These are phyloP conservation scores for Endoconidiophora laricicola DNA, from an alignment of 2,329 filamentous ascomycete genomes.

Conservation along the genomic window DNA sequence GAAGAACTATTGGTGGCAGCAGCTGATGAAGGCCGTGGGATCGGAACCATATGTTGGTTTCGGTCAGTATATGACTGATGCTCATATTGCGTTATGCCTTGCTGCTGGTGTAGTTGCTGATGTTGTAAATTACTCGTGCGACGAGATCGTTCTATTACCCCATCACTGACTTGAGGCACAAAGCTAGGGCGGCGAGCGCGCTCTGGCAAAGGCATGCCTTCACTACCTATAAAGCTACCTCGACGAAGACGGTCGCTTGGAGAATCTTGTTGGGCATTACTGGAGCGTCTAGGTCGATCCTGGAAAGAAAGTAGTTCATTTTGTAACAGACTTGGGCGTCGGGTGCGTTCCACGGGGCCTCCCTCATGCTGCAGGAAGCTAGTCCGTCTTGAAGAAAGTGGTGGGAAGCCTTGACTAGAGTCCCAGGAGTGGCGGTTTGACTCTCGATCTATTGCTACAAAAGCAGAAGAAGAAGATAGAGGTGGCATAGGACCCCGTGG, in stretches of 20 bases:
- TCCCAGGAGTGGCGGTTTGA: conserved; percentile 3
- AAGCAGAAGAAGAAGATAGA: neutral
- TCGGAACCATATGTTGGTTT: neutral
- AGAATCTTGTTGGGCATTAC: neutral
- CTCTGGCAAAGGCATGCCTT: neutral
- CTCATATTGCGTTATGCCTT: neutral
- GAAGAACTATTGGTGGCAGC: conserved; percentile 11
- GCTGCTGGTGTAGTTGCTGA: conserved; percentile 3
- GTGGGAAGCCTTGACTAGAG: neutral
- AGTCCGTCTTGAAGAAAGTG: neutral
- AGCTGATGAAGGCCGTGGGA: conserved; percentile 8
- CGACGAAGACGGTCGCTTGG: too few species aligned
- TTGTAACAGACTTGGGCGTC: conserved; percentile 4
- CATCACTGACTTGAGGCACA: neutral
- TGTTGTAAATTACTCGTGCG: conserved; percentile 1
- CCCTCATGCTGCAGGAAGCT: conserved; percentile 1
- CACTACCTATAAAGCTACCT: neutral
- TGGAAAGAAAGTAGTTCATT: neutral
- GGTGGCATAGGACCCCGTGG: neutral
- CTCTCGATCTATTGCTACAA: conserved; percentile 4
- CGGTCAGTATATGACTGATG: neutral
- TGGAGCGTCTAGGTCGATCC: conserved; percentile 2
- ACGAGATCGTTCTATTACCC: neutral
- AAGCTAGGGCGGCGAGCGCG: conserved; percentile 1
- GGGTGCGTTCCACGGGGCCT: neutral